Conservation (phyloP, 345 rosid species). For the Syzygium grande region DNA sequence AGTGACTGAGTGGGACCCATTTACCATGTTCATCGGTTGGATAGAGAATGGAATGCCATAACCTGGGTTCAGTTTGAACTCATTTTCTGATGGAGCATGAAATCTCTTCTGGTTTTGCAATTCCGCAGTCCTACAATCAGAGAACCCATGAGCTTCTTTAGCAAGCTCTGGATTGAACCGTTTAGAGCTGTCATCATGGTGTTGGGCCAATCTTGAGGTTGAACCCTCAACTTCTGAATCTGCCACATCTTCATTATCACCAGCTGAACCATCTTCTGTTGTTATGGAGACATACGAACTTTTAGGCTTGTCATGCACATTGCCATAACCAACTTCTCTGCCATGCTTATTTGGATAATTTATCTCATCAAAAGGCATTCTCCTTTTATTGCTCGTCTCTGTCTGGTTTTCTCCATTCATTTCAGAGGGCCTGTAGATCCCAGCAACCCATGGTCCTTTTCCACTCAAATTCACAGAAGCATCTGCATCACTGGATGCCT, state of each 20-base stretch:
- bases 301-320: constrained; percentile 49
- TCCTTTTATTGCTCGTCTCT: constrained; percentile 54
- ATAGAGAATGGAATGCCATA: constrained; percentile 46
- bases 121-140: constrained; percentile 35
- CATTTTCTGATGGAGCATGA: constrained; percentile 36
- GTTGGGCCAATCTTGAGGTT: constrained; percentile 39
- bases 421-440: constrained; percentile 28
- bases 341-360: constrained; percentile 53
- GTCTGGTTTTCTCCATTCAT: constrained; percentile 46
- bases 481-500: constrained; percentile 39
- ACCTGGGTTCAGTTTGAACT: constrained; percentile 36
- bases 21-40: constrained; percentile 32
- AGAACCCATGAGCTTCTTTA: constrained; percentile 38
- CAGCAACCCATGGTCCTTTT: constrained; percentile 45
- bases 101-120: constrained; percentile 31
- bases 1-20: constrained; percentile 42
- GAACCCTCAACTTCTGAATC: constrained; percentile 94
- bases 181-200: constrained; percentile 35
- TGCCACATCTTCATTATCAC: constrained; percentile 93
- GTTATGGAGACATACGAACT: constrained; percentile 63
- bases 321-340: constrained; percentile 38
- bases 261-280: constrained; percentile 83
- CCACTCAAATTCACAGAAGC: constrained; percentile 37
- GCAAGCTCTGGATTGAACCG: constrained; percentile 28
- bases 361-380: constrained; percentile 48